These are phyloP conservation scores for Pythium vanterpoolii DNA, from an alignment of 352 stramenopile genomes.

Conservation along the genomic window DNA sequence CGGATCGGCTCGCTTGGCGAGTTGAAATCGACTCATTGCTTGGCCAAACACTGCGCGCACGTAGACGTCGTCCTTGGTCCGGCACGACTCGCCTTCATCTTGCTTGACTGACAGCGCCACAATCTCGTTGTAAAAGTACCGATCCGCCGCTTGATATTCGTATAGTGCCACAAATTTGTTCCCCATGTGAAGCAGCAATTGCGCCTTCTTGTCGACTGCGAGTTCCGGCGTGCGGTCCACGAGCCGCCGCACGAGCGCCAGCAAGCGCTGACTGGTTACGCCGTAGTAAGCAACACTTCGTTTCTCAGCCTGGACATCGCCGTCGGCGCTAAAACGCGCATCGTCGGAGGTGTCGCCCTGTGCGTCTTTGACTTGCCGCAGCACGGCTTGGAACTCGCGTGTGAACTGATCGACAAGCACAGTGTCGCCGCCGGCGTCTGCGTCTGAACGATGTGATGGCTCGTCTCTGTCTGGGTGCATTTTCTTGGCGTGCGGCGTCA, in stretches of 20 bases:
- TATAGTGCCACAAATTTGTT: slow-evolving; percentile 43
- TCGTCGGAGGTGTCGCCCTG: slow-evolving; percentile 3
- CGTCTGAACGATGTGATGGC: background rate
- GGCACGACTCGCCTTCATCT: background rate
- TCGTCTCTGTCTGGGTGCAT: slow-evolving; percentile 1
- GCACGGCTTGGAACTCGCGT: slow-evolving; percentile 39
- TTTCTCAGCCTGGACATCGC: slow-evolving; percentile 1
- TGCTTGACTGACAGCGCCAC: slow-evolving; percentile 10
- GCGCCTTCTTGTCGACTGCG: slow-evolving; percentile 28
- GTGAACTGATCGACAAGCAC: slow-evolving; percentile 50
- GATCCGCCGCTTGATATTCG: slow-evolving; percentile 45
- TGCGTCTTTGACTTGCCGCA: slow-evolving; percentile 39
- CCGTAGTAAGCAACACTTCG: slow-evolving; percentile 45
- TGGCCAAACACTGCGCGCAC: slow-evolving; percentile 42
- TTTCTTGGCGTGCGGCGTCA: background rate
- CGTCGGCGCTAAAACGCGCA: slow-evolving; percentile 11
- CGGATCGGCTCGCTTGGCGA: slow-evolving; percentile 31
- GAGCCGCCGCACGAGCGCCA: slow-evolving; percentile 31
- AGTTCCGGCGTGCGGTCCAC: slow-evolving; percentile 35
- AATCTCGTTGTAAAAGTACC: slow-evolving; percentile 48
- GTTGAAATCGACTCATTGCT: slow-evolving; percentile 41
- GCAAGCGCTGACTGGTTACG: slow-evolving; percentile 35
- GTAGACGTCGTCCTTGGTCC: slow-evolving; percentile 18
- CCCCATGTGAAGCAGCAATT: slow-evolving; percentile 42
- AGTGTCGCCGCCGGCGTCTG: background rate